Conservation (phyloP, 2,329 filamentous ascomycete genomes). For the Botrytis cinerea region DNA sequence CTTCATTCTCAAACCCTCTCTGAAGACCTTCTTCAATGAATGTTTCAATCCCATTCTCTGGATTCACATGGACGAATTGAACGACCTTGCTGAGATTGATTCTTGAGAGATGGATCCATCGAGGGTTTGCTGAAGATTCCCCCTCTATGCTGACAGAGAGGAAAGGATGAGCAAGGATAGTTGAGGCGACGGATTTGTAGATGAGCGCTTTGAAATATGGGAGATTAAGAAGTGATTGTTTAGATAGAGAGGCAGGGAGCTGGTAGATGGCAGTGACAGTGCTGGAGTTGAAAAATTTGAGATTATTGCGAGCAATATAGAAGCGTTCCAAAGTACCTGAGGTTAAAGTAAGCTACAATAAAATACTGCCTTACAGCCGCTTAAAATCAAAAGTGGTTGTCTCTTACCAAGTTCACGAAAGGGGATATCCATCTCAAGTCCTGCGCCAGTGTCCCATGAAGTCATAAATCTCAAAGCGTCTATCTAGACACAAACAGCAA, state of each 20-base stretch:
- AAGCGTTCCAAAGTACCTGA: conserved; percentile 32
- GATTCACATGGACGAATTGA: conserved; percentile 27
- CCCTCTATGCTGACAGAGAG: conserved; percentile 30
- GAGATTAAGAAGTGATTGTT: conserved; percentile 11
- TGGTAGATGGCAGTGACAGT: conserved; percentile 31
- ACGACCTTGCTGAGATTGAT: conserved; percentile 29
- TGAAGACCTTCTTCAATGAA: conserved; percentile 28
- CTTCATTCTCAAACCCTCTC: conserved; percentile 21
- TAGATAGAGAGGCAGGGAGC: conserved; percentile 24
- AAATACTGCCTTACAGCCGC: conserved; percentile 8
- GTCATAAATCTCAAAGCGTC: conserved; percentile 9
- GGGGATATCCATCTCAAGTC: conserved; percentile 8
- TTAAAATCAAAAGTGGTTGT: conserved; percentile 9
- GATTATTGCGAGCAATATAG: conserved; percentile 29
- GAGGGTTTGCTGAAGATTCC: conserved; percentile 26
- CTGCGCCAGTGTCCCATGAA: conserved; percentile 8
- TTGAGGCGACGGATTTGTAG: conserved; percentile 25
- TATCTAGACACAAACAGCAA: conserved; percentile 9
- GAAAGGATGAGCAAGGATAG: conserved; percentile 29
- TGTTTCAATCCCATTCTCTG: conserved; percentile 20
- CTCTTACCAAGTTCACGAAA: conserved; percentile 9
- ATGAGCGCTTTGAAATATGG: conserved; percentile 24
- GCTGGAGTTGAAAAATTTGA: conserved; percentile 35
- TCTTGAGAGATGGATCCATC: conserved; percentile 27
- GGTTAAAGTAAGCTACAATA: conserved; percentile 10